Evolutionary conservation across 495 filamentous ascomycete species (phyloP).

Genomic region (Achaetomiella virescens): DNA sequence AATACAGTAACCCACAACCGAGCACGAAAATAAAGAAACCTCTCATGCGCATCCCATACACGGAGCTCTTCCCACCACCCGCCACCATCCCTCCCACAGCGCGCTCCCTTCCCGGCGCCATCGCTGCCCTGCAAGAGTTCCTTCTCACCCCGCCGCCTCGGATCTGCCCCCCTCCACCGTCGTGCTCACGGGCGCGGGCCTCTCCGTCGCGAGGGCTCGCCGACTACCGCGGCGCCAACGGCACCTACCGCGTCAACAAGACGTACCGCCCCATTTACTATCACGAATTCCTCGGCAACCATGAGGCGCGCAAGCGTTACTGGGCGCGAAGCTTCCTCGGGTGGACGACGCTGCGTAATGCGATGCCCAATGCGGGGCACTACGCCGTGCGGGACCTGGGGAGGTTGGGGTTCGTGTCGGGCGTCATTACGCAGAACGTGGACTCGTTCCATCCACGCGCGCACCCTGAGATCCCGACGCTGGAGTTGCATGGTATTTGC

Average conservation of each 20-base stretch:
- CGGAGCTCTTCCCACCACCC: constrained; percentile 72
- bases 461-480: constrained; percentile 66
- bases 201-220: constrained; percentile 90
- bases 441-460: constrained; percentile 82
- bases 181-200: constrained; percentile 86
- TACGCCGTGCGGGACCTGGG: constrained; percentile 65
- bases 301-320: constrained; percentile 88
- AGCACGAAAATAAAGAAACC: constrained; percentile 19
- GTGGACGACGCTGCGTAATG: constrained; percentile 73
- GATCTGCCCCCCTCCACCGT: constrained; percentile 47
- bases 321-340: constrained; percentile 94
- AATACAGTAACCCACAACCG: no score
- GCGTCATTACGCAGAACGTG: constrained; percentile 91
- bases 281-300: constrained; percentile 73
- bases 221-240: constrained; percentile 84
- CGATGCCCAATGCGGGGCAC: constrained; percentile 75
- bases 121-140: constrained; percentile 70
- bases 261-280: constrained; percentile 88
- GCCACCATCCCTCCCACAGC: constrained; percentile 67
- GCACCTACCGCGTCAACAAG: constrained; percentile 87
- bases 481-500: constrained; percentile 86
- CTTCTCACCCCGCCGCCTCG: constrained; percentile 52
- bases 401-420: constrained; percentile 61
- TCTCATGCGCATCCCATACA: constrained; percentile 85
- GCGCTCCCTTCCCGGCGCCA: constrained; percentile 60